phyloP scores from a whole-genome alignment of 257 asterid species.

The Petunia axillaris region DNA sequence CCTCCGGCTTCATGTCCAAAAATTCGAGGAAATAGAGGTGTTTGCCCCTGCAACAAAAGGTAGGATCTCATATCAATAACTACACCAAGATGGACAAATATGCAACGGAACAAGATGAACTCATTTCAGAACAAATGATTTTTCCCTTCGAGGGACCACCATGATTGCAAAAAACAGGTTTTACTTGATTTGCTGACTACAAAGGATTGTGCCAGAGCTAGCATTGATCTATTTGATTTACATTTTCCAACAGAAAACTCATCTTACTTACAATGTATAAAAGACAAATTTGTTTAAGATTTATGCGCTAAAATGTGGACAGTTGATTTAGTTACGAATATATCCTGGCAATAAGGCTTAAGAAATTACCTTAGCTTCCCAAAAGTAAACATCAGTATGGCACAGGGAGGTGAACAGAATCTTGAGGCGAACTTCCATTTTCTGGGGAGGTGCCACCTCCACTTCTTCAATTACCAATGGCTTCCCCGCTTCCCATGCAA shows the following conservation, averaged over 20 bases:
- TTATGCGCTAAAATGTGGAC: no score
- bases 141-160: background rate
- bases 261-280: no score
- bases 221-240: no score
- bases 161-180: background rate
- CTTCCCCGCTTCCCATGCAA: slow-evolving; percentile 91
- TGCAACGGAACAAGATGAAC: background rate
- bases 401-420: slow-evolving; percentile 81
- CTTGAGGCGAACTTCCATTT: slow-evolving; percentile 83
- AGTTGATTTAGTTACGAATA: no score
- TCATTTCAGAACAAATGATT: background rate
- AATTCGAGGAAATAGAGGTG: slow-evolving; percentile 85
- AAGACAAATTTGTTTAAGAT: no score
- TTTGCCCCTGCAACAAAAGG: slow-evolving; percentile 65
- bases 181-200: background rate
- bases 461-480: slow-evolving; percentile 89
- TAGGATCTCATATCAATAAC: background rate
- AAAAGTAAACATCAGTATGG: slow-evolving; percentile 86
- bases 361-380: slow-evolving; percentile 83
- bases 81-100: background rate
- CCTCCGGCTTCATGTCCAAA: slow-evolving; percentile 98
- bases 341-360: background rate
- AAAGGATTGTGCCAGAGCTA: no score
- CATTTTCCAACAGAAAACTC: no score
- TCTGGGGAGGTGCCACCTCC: slow-evolving; percentile 96